phyloP scores from a whole-genome alignment of 345 rosid species.

The Populus ilicifolia region DNA sequence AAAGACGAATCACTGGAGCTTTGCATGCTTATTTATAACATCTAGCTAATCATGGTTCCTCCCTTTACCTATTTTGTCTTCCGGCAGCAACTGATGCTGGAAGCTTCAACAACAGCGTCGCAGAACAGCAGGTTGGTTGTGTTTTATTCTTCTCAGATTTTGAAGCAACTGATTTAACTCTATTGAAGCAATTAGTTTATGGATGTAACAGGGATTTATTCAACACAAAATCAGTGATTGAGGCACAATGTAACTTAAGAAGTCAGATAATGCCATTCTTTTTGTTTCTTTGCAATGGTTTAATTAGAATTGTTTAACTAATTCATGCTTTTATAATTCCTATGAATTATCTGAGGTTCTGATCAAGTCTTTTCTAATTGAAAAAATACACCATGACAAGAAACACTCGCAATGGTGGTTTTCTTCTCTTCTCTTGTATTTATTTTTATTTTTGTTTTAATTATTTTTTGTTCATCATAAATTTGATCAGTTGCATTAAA shows the following conservation, averaged over 20 bases:
- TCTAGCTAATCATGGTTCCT: not conserved
- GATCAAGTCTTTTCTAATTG: not conserved
- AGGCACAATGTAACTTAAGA: not conserved
- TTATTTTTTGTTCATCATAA: not conserved
- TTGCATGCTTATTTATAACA: not conserved
- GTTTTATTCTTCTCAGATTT: not conserved
- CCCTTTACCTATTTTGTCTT: not conserved
- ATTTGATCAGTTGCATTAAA: not conserved
- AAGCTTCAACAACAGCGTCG: conserved; percentile 84
- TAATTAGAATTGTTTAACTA: not conserved
- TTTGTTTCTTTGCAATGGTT: not conserved
- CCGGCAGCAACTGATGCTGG: conserved; percentile 72
- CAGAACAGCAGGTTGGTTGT: conserved; percentile 67
- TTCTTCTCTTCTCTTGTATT: not conserved
- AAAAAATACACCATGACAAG: not conserved
- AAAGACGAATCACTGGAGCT: not conserved
- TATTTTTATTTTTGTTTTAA: too few relatives aligned
- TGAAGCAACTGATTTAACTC: not conserved
- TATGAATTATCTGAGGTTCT: not conserved
- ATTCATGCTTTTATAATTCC: not conserved
- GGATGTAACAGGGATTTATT: not conserved
- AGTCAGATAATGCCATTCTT: not conserved
- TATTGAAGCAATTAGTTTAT: not conserved
- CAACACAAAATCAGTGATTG: not conserved
- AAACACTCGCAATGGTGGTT: not conserved